These are phyloP conservation scores for Phialocephala sp. DNA, from an alignment of 2,329 filamentous ascomycete species.

Conservation along the genomic window DNA sequence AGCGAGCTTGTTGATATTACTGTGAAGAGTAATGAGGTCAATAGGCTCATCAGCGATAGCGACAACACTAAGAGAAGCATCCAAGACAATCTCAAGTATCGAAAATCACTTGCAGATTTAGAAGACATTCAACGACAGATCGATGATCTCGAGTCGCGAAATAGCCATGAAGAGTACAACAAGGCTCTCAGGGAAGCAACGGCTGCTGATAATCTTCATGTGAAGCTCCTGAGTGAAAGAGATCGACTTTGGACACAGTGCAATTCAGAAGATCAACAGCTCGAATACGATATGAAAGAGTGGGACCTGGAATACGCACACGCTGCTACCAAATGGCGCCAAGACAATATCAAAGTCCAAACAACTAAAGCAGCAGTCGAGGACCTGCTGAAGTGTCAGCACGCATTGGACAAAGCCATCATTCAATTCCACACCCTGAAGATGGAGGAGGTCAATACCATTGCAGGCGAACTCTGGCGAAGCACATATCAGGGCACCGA, in stretches of 20 bases:
- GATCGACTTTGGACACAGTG: slow-evolving; percentile 77
- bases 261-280: slow-evolving; percentile 83
- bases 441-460: slow-evolving; percentile 97
- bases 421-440: slow-evolving; percentile 97
- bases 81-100: slow-evolving; percentile 84
- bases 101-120: slow-evolving; percentile 73
- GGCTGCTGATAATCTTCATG: slow-evolving; percentile 69
- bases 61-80: slow-evolving; percentile 87
- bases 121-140: slow-evolving; percentile 74
- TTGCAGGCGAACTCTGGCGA: slow-evolving; percentile 96
- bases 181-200: slow-evolving; percentile 77
- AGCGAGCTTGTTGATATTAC: slow-evolving; percentile 71
- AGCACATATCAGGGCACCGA: slow-evolving; percentile 96
- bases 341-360: slow-evolving; percentile 86
- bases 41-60: slow-evolving; percentile 66
- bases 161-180: slow-evolving; percentile 25
- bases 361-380: slow-evolving; percentile 93
- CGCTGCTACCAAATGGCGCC: slow-evolving; percentile 79
- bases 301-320: slow-evolving; percentile 89
- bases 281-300: slow-evolving; percentile 73
- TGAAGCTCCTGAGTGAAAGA: slow-evolving; percentile 73
- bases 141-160: slow-evolving; percentile 70
- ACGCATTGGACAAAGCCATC: slow-evolving; percentile 91
- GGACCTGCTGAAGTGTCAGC: slow-evolving; percentile 81
- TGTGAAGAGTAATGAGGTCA: slow-evolving; percentile 48